These are phyloP conservation scores for Lantana camara DNA, from an alignment of 257 asterid species.

Conservation along the genomic window DNA sequence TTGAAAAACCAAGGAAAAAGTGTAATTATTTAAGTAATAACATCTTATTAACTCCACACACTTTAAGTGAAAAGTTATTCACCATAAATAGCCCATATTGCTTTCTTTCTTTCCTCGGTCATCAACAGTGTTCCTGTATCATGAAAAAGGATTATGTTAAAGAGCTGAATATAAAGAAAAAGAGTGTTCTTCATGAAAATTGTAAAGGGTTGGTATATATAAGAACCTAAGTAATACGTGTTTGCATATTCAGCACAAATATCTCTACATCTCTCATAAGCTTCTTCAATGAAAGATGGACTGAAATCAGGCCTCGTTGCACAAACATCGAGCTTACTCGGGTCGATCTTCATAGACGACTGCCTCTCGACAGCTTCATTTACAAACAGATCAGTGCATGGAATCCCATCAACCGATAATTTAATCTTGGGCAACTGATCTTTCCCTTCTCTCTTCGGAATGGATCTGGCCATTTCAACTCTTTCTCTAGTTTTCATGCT, in stretches of 20 bases:
- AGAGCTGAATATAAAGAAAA: neutral
- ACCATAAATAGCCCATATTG: conserved; percentile 96
- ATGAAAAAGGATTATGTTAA: neutral
- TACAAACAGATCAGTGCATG: conserved; percentile 43
- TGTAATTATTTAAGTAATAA: neutral
- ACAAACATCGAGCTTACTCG: conserved; percentile 10
- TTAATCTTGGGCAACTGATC: conserved; percentile 26
- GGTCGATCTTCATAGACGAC: conserved; percentile 39
- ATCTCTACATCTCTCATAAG: conserved; percentile 68
- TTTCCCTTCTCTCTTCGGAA: conserved; percentile 41
- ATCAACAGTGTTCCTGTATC: conserved; percentile 71
- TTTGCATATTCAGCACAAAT: conserved; percentile 86
- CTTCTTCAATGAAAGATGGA: conserved; percentile 68
- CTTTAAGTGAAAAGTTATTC: neutral
- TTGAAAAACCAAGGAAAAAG: neutral
- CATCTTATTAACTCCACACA: neutral
- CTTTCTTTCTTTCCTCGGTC: conserved; percentile 75
- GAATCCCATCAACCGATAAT: conserved; percentile 45
- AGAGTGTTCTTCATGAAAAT: neutral
- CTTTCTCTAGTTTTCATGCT: conserved; percentile 22
- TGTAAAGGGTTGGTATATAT: neutral
- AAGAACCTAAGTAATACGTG: conserved; percentile 77
- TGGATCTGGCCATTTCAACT: conserved; percentile 47
- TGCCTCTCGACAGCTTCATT: conserved; percentile 62
- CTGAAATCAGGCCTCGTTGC: conserved; percentile 39